A percentile compares a stretch with the other conserved stretches of the same genome.
Conservation (phyloP, 805 yeast genomes). For the Brettanomyces sp. region DNA sequence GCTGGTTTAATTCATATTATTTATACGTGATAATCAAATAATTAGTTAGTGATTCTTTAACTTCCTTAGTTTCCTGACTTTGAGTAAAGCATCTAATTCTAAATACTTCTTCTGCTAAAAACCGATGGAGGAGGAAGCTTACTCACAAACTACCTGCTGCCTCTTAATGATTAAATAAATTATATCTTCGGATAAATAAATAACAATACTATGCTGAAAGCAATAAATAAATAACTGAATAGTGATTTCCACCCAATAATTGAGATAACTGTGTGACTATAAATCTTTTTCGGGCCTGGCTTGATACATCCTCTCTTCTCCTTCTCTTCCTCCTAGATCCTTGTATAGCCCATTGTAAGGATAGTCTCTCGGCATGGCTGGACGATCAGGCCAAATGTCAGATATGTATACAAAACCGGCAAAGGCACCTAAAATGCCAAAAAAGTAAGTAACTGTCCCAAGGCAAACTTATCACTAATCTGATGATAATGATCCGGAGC, state of each 20-base stretch:
- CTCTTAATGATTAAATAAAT: no score
- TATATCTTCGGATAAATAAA: no score
- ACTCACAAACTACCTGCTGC: no score
- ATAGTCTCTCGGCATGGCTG: conserved; percentile 67
- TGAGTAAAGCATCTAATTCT: no score
- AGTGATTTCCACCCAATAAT: not conserved
- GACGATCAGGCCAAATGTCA: conserved; percentile 53
- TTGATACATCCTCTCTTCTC: conserved; percentile 32
- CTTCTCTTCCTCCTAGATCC: conserved; percentile 57
- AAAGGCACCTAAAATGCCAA: conserved; percentile 36
- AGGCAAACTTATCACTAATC: conserved; percentile 53
- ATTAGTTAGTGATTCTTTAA: no score
- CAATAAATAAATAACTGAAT: not conserved
- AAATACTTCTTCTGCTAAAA: no score
- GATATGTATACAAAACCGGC: conserved; percentile 38
- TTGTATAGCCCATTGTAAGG: conserved; percentile 70
- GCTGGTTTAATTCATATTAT: no score
- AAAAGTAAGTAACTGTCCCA: conserved; percentile 48
- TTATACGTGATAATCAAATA: no score
- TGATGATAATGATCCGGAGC: conserved; percentile 67
- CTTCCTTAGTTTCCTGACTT: no score
- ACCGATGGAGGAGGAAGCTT: no score
- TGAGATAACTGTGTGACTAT: conserved; percentile 2
- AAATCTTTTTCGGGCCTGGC: conserved; percentile 32
- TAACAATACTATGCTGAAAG: not conserved